Evolutionary conservation across 2,329 filamentous ascomycete genomes (phyloP), one percentile per base, ranked within the genome.

Genomic region (Madurella mycetomatis): DNA sequence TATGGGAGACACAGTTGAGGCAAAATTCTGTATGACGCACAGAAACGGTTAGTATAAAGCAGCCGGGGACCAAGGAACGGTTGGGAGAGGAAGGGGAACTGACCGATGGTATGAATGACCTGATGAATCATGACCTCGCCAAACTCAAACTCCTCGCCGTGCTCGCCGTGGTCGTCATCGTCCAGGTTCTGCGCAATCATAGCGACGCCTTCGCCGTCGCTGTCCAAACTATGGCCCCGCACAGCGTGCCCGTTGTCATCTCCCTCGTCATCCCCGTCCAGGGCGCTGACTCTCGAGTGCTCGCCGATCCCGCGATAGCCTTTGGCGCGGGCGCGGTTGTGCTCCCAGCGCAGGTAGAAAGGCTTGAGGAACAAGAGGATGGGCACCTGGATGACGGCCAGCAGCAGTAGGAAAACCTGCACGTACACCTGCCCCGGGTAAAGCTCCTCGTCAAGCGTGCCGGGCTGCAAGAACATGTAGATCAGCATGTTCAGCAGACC

Each of bases 61-160:
- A 12, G 11, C 11, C 11, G 11, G 9, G 11, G 11, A 11, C 34
- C 4, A 37, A 15, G 11, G 34, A 11, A 37, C 7, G 25, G 25
- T 7, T 25, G 11, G 17, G 17, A 39, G 16, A 9, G 7, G 12
- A 43, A 44, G 17, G n/a, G 16, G 9, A 17, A 62, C 86, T 73
- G 84, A 92, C 89, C 91, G 67, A 97, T 97, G 16, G 92, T 97
- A 76, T 97, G 95, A 67, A 99, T 99, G 69, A 96, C 84, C 72
- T 99, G 94, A 74, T 99, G 94, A 68, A 99, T 99, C 91, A 99
- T 96, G 60, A 91, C 83, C 71, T 99, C 94, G 56, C 87, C 84
- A 70, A 99, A 99, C 65, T 99, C 94, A 70, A 99, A 99, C 69
- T 99, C 94, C 66, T 94, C 92, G 5, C 53, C 57, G 64, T 96